Evolutionary conservation across 139 green algal genomes (phyloP).

Genomic region (Tetraselmis chui): DNA sequence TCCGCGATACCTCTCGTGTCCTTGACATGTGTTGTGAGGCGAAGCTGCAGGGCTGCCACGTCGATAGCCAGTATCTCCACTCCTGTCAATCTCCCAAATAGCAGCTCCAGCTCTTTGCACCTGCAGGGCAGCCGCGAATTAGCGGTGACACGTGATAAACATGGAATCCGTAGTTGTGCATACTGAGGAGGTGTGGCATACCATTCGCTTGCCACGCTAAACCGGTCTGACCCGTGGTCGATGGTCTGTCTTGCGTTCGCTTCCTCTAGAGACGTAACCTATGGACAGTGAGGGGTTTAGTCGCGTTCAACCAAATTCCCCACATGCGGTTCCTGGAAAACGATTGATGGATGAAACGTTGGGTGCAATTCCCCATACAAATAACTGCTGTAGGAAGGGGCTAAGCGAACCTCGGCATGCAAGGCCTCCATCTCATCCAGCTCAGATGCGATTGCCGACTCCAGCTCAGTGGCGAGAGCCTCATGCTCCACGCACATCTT

Average conservation of each 20-base stretch:
- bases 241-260: background rate
- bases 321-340: too few relatives aligned
- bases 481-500: background rate
- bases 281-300: too few relatives aligned
- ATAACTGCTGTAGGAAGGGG: too few relatives aligned
- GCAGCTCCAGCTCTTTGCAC: background rate
- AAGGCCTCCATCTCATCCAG: background rate
- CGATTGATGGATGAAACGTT: too few relatives aligned
- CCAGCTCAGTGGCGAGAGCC: background rate
- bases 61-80: background rate
- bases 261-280: background rate
- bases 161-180: too few relatives aligned
- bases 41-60: background rate
- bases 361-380: too few relatives aligned
- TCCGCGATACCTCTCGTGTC: background rate
- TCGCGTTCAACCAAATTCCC: too few relatives aligned
- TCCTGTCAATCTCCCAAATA: background rate
- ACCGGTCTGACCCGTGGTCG: background rate
- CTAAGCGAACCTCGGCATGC: background rate
- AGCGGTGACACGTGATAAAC: too few relatives aligned
- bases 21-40: background rate
- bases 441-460: background rate
- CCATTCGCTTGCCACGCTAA: background rate
- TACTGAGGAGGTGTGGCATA: too few relatives aligned
- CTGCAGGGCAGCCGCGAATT: too few relatives aligned